phyloP scores from a whole-genome alignment of 805 yeast genomes.

The Kluyveromyces nonfermentans region DNA sequence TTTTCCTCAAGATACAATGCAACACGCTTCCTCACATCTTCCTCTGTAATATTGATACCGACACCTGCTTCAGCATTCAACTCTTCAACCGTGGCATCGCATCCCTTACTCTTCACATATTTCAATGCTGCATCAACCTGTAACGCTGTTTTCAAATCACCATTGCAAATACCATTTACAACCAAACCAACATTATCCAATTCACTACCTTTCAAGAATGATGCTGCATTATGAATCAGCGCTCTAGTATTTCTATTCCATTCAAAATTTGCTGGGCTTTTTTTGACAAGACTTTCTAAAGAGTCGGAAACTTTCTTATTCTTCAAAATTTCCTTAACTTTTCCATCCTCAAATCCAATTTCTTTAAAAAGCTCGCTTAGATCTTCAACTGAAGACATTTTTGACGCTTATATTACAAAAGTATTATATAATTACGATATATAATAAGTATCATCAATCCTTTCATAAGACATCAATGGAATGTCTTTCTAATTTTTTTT shows the following conservation, averaged over 20 bases:
- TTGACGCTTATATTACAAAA: background rate
- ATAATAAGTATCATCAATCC: background rate
- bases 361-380: constrained; percentile 26
- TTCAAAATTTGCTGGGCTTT: constrained; percentile 27
- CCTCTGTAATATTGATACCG: constrained; percentile 63
- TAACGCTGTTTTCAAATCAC: constrained; percentile 52
- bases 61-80: constrained; percentile 69
- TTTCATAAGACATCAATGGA: background rate
- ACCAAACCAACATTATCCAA: constrained; percentile 41
- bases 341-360: constrained; percentile 65
- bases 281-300: constrained; percentile 48
- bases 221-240: constrained; percentile 69
- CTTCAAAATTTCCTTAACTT: constrained; percentile 70
- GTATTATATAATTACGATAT: too few species aligned
- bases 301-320: constrained; percentile 77
- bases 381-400: constrained; percentile 29
- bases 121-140: constrained; percentile 78
- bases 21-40: constrained; percentile 52
- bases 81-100: constrained; percentile 36
- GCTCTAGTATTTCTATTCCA: constrained; percentile 54
- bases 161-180: constrained; percentile 53
- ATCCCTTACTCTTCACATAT: constrained; percentile 50
- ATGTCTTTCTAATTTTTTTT: background rate
- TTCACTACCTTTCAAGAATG: constrained; percentile 49
- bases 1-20: constrained; percentile 48